These are phyloP conservation scores for Colletotrichum endophyticum DNA, from an alignment of 2,329 filamentous ascomycete species.

Conservation along the genomic window DNA sequence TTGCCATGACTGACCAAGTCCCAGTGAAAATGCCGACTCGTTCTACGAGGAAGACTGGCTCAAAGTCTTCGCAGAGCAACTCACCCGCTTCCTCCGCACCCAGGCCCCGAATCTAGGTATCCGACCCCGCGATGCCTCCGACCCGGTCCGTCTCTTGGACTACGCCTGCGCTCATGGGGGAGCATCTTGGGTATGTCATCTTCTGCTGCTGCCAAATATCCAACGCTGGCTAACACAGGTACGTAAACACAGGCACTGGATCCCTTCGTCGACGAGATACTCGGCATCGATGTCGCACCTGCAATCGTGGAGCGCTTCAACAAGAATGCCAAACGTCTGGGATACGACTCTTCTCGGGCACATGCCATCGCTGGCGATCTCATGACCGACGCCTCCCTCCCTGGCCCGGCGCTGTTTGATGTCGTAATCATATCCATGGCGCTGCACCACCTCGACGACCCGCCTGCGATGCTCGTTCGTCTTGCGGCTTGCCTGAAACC, in stretches of 20 bases:
- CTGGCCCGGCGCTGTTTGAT: constrained; percentile 32
- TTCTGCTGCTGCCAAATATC: neutral
- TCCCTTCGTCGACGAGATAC: constrained; percentile 30
- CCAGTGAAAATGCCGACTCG: constrained; percentile 12
- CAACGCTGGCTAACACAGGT: neutral
- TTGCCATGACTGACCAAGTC: neutral
- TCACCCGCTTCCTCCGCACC: constrained; percentile 13
- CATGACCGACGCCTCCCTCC: constrained; percentile 22
- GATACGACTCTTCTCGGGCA: constrained; percentile 27
- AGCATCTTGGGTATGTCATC: constrained; percentile 15
- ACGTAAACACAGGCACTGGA: constrained; percentile 37
- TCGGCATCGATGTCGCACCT: constrained; percentile 39
- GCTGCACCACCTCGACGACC: constrained; percentile 38
- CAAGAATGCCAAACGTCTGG: constrained; percentile 25
- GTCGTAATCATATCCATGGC: constrained; percentile 37
- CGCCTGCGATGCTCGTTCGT: constrained; percentile 27
- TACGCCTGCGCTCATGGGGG: constrained; percentile 24
- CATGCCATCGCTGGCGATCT: constrained; percentile 35
- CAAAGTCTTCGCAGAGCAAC: constrained; percentile 13
- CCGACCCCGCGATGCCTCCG: neutral
- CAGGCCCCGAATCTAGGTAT: constrained; percentile 10
- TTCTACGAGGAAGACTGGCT: constrained; percentile 21
- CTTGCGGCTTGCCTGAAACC: constrained; percentile 31
- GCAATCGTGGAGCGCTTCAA: constrained; percentile 38
- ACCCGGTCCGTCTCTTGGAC: constrained; percentile 19